Base-by-base conservation (phyloP, 768 basidiomycete species). In the Mycena venus region DNA sequence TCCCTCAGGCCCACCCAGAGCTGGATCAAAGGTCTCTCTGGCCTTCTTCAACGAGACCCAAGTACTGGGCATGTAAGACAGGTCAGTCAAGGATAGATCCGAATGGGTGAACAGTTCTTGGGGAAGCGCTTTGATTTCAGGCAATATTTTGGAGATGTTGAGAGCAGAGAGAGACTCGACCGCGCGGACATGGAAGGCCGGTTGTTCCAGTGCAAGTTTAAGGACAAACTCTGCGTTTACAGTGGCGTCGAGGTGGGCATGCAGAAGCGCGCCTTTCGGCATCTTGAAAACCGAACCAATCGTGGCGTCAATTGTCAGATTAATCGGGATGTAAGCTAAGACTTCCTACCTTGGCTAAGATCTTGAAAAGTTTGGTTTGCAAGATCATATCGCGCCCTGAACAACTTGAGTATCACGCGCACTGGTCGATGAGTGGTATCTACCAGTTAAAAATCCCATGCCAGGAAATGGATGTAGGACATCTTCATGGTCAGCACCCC, bases 241-340 rank as follows among this genome's bases (percentile, higher is more conserved):
- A 0, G 90, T 93, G 23, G 93, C 91, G 77, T 94, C 93, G 23
- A 95, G 84, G 79, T 95, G 94, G 0, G 87, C 90, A 76, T 95
- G 94, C 17, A 96, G 84, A 4, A 95, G 85, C 1, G 88, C 93
- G 47, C 94, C 95, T 82, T 95, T 95, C 2, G 94, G 94, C 93
- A 95, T 94, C 92, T 93, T 70, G 27, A 40, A 38, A 7, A 51
- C 66, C 21, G 38, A 25, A n/a, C n/a, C n/a, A n/a, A n/a, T n/a
- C n/a, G n/a, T n/a, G n/a, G n/a, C n/a, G n/a, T n/a, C n/a, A n/a
- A 31, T 58, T 3, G 36, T 44, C 23, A 56, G 49, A 49, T 38
- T 9, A 4, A 38, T 49, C 19, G 14, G 25, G 38, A 55, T 11
- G n/a, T n/a, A n/a, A n/a, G n/a, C n/a, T n/a, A n/a, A n/a, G n/a